Percentiles rank a stretch among this genome's conserved stretches.
These are phyloP conservation scores for Hirsutella rhossiliensis DNA, from an alignment of 2,329 filamentous ascomycete genomes.

Conservation along the genomic window DNA sequence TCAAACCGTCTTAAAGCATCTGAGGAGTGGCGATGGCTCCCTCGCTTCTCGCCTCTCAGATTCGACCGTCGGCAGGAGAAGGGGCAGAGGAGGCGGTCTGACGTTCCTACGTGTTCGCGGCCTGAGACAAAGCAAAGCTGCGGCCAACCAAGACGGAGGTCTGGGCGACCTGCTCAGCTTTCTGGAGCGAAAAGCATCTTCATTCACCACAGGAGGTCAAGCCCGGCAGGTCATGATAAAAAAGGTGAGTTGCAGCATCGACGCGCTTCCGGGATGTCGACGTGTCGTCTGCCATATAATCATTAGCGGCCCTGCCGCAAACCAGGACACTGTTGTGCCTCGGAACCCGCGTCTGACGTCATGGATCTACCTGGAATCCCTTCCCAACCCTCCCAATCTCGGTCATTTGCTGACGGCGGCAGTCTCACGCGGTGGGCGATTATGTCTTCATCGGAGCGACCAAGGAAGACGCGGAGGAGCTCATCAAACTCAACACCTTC, in stretches of 20 bases:
- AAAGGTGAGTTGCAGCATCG: constrained; percentile 55
- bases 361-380: background rate
- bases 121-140: constrained; percentile 56
- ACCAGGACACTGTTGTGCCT: background rate
- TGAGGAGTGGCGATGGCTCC: constrained; percentile 21
- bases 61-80: constrained; percentile 13
- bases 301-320: background rate
- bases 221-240: constrained; percentile 50
- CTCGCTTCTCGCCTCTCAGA: constrained; percentile 22
- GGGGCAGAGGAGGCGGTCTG: constrained; percentile 12
- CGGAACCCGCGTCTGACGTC: background rate
- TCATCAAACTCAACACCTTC: constrained; percentile 58
- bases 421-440: constrained; percentile 60
- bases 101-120: constrained; percentile 42
- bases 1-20: constrained; percentile 30
- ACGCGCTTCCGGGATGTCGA: constrained; percentile 10
- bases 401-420: constrained; percentile 43
- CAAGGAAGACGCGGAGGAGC: constrained; percentile 49
- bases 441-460: constrained; percentile 55
- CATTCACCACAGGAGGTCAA: constrained; percentile 30
- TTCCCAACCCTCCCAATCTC: background rate
- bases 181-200: constrained; percentile 57
- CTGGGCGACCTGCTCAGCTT: constrained; percentile 53
- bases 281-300: background rate
- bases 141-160: constrained; percentile 54